Percentiles rank a stretch among this genome's conserved stretches.
phyloP scores from a whole-genome alignment of 768 basidiomycete genomes.

The Suillus paluster region DNA sequence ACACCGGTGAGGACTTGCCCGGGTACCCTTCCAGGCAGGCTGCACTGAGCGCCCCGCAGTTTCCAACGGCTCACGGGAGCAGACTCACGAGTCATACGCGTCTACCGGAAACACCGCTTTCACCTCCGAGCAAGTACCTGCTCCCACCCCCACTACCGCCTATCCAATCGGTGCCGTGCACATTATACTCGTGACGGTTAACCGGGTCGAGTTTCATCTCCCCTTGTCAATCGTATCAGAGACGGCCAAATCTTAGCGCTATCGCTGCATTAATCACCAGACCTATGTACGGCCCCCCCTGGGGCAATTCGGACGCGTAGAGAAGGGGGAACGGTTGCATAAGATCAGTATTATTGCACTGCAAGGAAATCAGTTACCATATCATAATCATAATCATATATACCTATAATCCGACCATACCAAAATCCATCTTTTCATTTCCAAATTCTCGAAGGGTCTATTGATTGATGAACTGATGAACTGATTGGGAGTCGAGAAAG shows the following conservation, averaged over 20 bases:
- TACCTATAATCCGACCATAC: background rate
- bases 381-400: background rate
- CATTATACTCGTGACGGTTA: background rate
- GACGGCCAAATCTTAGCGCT: background rate
- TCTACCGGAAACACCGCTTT: background rate
- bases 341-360: background rate
- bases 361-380: background rate
- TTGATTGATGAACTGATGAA: background rate
- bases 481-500: constrained; percentile 1
- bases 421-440: background rate
- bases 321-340: background rate
- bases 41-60: too few relatives aligned
- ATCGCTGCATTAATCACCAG: background rate
- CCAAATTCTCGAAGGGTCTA: background rate
- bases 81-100: background rate
- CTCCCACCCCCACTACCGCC: background rate
- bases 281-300: background rate
- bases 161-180: background rate
- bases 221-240: background rate
- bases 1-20: too few relatives aligned
- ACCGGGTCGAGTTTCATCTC: background rate
- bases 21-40: too few relatives aligned
- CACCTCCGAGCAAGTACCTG: background rate
- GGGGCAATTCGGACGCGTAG: background rate
- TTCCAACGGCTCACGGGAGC: background rate